Evolutionary conservation across 192 early-diverging fungal species (phyloP).

Genomic region (Coemansia sp.): DNA sequence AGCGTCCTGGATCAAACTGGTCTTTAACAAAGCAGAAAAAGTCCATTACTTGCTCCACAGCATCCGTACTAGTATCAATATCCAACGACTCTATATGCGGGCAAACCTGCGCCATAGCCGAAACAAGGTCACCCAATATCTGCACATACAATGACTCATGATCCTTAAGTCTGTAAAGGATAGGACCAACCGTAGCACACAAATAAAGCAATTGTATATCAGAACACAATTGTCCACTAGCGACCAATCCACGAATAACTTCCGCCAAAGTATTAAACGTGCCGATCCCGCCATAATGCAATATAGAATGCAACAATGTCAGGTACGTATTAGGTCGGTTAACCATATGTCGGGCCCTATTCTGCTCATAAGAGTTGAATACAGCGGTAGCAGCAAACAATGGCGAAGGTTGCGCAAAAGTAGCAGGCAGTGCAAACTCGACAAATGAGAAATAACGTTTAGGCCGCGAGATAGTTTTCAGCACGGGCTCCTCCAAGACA

Average conservation of each 20-base stretch:
- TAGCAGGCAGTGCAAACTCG: slow-evolving; percentile 34
- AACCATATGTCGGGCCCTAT: slow-evolving; percentile 60
- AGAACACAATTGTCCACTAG: slow-evolving; percentile 58
- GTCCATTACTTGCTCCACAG: slow-evolving; percentile 58
- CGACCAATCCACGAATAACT: slow-evolving; percentile 42
- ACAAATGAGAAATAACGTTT: slow-evolving; percentile 60
- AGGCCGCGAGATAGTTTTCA: slow-evolving; percentile 57
- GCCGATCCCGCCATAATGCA: slow-evolving; percentile 76
- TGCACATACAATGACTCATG: slow-evolving; percentile 45
- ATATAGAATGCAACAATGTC: slow-evolving; percentile 72
- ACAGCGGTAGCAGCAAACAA: slow-evolving; percentile 61
- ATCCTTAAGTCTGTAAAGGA: slow-evolving; percentile 70
- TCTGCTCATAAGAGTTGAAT: slow-evolving; percentile 65
- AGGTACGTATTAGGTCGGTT: slow-evolving; percentile 76
- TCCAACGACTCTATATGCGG: slow-evolving; percentile 28
- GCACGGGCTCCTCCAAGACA: slow-evolving; percentile 62
- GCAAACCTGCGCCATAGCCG: slow-evolving; percentile 48
- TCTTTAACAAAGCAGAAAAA: slow-evolving; percentile 59
- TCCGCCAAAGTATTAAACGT: slow-evolving; percentile 57
- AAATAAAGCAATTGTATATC: slow-evolving; percentile 77
- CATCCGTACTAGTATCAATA: slow-evolving; percentile 39
- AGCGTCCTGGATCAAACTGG: slow-evolving; percentile 51
- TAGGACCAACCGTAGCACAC: slow-evolving; percentile 71
- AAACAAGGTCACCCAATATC: slow-evolving; percentile 47
- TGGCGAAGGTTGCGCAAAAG: slow-evolving; percentile 16